phyloP scores from a whole-genome alignment of 306 rosid genomes.

The Malus fusca region DNA sequence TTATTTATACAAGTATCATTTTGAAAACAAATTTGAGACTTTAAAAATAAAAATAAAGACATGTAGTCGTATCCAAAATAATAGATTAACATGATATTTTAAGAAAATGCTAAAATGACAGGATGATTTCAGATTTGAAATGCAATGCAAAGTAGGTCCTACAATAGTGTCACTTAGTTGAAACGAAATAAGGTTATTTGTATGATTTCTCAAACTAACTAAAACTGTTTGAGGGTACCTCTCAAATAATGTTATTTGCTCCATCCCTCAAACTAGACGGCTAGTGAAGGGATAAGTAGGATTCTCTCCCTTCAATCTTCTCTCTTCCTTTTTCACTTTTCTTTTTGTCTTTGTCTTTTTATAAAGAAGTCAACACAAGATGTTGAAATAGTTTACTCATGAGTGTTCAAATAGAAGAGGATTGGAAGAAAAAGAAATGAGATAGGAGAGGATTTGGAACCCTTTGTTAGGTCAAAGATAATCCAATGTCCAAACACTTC shows the following conservation, averaged over 20 bases:
- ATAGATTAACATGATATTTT: no score
- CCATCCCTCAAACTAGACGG: not conserved
- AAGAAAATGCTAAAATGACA: no score
- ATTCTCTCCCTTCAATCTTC: no score
- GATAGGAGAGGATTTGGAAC: no score
- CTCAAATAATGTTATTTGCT: not conserved
- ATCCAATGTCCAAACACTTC: not conserved
- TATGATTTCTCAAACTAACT: not conserved
- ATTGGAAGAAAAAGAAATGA: no score
- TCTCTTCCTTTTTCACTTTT: no score
- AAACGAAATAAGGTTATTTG: not conserved
- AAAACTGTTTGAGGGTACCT: not conserved
- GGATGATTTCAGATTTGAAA: no score
- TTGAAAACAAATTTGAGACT: no score
- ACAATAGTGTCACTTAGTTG: not conserved
- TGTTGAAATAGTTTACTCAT: rapidly evolving
- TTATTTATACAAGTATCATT: not conserved
- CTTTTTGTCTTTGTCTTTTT: no score
- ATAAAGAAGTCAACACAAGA: no score
- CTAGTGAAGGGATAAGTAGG: not conserved
- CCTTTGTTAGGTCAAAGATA: not conserved
- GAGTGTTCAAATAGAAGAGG: rapidly evolving
- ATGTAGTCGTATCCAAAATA: no score
- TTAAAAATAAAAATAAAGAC: no score
- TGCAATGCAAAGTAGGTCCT: not conserved